phyloP scores from a whole-genome alignment of 371 early-diverging fungal species.

The Rhizopus arrhizus region DNA sequence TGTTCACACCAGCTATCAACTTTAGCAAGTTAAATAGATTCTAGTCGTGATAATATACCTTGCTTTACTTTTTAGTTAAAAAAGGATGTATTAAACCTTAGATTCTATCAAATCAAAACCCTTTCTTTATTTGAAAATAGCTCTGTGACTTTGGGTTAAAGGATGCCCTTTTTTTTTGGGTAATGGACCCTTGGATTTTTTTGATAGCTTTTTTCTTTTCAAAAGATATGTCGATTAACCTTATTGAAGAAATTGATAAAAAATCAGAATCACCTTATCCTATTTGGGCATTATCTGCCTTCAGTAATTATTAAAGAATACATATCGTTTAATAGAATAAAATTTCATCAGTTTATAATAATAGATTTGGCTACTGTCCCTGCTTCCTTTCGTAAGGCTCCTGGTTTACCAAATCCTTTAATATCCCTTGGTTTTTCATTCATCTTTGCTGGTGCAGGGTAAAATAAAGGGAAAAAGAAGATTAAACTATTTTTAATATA shows the following conservation, averaged over 20 bases:
- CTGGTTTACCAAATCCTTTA: constrained; percentile 48
- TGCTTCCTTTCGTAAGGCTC: constrained; percentile 32
- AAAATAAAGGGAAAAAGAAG: constrained; percentile 6
- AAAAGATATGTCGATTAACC: constrained; percentile 17
- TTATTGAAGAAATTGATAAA: constrained; percentile 30
- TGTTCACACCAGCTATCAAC: too few relatives aligned
- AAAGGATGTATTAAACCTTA: not conserved
- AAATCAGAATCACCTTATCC: constrained; percentile 45
- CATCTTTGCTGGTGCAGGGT: constrained; percentile 55
- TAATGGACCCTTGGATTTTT: not conserved
- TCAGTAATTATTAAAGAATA: constrained; percentile 27
- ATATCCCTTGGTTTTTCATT: constrained; percentile 45
- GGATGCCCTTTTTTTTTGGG: too few relatives aligned
- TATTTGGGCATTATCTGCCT: constrained; percentile 47
- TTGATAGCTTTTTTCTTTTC: not conserved
- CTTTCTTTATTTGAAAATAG: too few relatives aligned
- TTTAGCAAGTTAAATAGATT: too few relatives aligned
- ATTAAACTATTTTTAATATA: not conserved
- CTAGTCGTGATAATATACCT: too few relatives aligned
- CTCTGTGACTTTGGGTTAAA: too few relatives aligned
- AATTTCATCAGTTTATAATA: too few relatives aligned
- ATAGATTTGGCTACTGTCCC: constrained; percentile 45
- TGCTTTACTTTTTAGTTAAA: not conserved
- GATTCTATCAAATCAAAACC: too few relatives aligned
- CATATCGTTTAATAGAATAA: not conserved